A percentile compares a stretch with the other conserved stretches of the same genome.
These are phyloP conservation scores for Neobulgaria alba DNA, from an alignment of 2,329 filamentous ascomycete genomes.

Conservation along the genomic window DNA sequence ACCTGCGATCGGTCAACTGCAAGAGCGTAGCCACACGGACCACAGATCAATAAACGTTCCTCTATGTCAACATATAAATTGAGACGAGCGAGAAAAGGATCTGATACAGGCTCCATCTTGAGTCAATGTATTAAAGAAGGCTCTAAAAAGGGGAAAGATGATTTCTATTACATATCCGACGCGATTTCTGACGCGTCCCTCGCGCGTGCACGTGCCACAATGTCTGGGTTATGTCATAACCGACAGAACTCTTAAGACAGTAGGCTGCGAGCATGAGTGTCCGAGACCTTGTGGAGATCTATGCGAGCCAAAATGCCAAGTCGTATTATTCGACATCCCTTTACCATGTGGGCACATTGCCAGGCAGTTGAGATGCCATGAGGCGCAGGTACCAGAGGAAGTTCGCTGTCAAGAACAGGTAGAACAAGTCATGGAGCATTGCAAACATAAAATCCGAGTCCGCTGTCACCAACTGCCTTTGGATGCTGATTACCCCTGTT, in stretches of 20 bases:
- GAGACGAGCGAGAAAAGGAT: too few relatives aligned
- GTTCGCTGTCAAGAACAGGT: conserved; percentile 44
- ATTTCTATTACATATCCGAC: too few relatives aligned
- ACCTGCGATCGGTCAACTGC: conserved; percentile 1
- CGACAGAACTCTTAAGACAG: too few relatives aligned
- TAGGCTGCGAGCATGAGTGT: conserved; percentile 39
- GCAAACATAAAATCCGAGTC: conserved; percentile 43
- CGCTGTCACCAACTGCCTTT: conserved; percentile 41
- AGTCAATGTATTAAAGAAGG: too few relatives aligned
- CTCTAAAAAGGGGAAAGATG: too few relatives aligned
- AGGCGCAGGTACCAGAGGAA: conserved; percentile 34
- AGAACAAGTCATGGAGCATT: conserved; percentile 41
- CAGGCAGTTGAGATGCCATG: conserved; percentile 30
- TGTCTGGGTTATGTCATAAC: too few relatives aligned
- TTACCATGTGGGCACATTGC: conserved; percentile 36
- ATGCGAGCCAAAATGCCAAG: conserved; percentile 33
- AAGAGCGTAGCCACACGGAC: conserved; percentile 3
- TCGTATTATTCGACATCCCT: conserved; percentile 25
- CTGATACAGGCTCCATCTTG: too few relatives aligned
- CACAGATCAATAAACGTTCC: too few relatives aligned
- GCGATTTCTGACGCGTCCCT: too few relatives aligned
- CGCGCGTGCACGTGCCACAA: too few relatives aligned
- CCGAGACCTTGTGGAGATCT: conserved; percentile 35
- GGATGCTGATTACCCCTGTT: conserved; percentile 37
- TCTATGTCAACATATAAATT: too few relatives aligned